Evolutionary conservation across 306 rosid genomes (phyloP), one percentile per base, ranked within the genome.

Genomic region (Trichosanthes cucumerina): DNA sequence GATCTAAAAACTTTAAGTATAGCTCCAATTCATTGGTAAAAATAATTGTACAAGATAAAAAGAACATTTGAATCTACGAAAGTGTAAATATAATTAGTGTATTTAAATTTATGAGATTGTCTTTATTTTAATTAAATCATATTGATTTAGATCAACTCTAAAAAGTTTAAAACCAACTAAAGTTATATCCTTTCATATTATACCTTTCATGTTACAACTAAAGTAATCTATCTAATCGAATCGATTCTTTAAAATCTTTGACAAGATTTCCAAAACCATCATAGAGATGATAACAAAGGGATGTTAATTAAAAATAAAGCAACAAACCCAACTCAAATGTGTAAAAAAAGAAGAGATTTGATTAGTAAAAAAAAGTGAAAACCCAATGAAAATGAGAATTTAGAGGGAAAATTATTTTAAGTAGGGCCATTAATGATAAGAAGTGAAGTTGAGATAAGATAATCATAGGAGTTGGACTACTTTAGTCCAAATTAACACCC

Each of bases 381-480:
- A 5, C 5, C 14, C 11, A 1, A 11, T 5, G 14, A 39, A 15
- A 10, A 69, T 69, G 18, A 69, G 41, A 69, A 69, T n/a, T 39
- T 43, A 41, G 52, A 69, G 15, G 52, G 33, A 13, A 69, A 38
- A n/a, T n/a, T n/a, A n/a, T 31, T 69, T 39, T 39, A 69, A 16
- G 76, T 43, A 23, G 76, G 76, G 5, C 34, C 76, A 70, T 70
- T 43, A 70, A 70, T 70, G 52, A 70, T 70, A 70, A 23, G 76
- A 70, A 70, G 76, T 70, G 76, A 46, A 43, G 56, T 43, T 70
- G 76, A 70, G 56, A 70, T 70, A 70, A 70, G 76, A 70, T 70
- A 43, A 70, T 70, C 54, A 70, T 41, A 70, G 28, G 54, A 70
- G 19, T 43, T 21, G 28, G 76, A 70, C 76, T 70, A 70, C 31